phyloP scores from a whole-genome alignment of 768 basidiomycete species.

The Pulveroboletus sp. region DNA sequence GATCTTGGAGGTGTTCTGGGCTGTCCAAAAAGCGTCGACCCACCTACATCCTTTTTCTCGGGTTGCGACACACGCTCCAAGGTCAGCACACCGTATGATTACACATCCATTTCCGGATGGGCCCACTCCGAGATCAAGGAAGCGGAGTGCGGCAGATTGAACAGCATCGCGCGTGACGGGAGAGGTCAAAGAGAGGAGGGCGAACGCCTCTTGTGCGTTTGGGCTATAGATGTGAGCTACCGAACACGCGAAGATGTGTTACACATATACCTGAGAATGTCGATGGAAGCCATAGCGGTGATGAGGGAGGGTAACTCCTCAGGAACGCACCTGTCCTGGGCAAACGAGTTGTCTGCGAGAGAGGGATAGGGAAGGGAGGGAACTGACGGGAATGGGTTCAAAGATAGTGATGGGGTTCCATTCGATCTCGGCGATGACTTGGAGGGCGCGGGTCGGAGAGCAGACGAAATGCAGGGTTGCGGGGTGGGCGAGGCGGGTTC shows the following conservation, averaged over 20 bases:
- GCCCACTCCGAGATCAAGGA: slow-evolving; percentile 60
- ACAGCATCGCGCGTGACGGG: slow-evolving; percentile 43
- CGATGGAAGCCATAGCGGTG: slow-evolving; percentile 51
- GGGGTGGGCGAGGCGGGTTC: slow-evolving; percentile 48
- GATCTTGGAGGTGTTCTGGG: slow-evolving; percentile 43
- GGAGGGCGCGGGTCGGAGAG: slow-evolving; percentile 65
- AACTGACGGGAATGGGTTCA: slow-evolving; percentile 80
- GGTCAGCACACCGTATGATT: slow-evolving; percentile 67
- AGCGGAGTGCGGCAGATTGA: slow-evolving; percentile 60
- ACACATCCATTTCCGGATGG: slow-evolving; percentile 48
- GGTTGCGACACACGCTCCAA: slow-evolving; percentile 66
- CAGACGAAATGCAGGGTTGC: slow-evolving; percentile 77
- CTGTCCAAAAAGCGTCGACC: slow-evolving; percentile 72
- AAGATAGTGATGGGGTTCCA: slow-evolving; percentile 73
- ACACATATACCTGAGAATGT: slow-evolving; percentile 58
- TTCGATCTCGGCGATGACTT: slow-evolving; percentile 61
- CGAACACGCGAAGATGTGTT: background rate
- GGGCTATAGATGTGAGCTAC: slow-evolving; percentile 45
- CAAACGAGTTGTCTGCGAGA: background rate
- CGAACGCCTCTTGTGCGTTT: slow-evolving; percentile 80
- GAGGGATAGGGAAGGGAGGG: background rate
- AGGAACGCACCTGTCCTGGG: slow-evolving; percentile 72
- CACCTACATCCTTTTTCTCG: slow-evolving; percentile 43
- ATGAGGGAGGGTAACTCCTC: slow-evolving; percentile 68
- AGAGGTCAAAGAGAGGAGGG: slow-evolving; percentile 53